Percentiles rank a stretch among this genome's conserved stretches.
phyloP scores from a whole-genome alignment of 352 stramenopile species.

The Globisporangium radiosum region DNA sequence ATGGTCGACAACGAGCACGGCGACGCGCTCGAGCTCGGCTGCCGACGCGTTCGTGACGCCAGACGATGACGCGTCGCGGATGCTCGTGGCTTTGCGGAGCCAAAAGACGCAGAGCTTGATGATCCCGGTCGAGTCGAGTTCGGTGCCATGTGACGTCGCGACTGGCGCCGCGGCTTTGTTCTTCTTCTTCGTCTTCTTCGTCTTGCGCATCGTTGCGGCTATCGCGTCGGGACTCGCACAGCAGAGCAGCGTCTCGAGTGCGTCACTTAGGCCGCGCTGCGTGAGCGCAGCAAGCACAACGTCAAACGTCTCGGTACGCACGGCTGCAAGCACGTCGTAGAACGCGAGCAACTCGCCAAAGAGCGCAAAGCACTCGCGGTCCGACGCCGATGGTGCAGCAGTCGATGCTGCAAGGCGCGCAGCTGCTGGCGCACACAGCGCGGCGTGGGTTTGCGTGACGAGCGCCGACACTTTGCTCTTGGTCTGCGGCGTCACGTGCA shows the following conservation, averaged over 20 bases:
- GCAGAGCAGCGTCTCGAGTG: constrained; percentile 36
- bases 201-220: constrained; percentile 7
- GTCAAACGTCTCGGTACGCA: constrained; percentile 39
- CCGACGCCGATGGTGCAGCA: constrained; percentile 28
- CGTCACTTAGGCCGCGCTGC: constrained; percentile 20
- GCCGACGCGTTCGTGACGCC: constrained; percentile 7
- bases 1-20: constrained; percentile 48
- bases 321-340: constrained; percentile 39
- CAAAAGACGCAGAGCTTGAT: constrained; percentile 77
- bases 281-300: constrained; percentile 36
- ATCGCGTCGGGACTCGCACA: background rate
- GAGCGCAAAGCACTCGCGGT: constrained; percentile 61
- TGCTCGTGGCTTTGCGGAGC: constrained; percentile 23
- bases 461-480: constrained; percentile 49
- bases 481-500: constrained; percentile 75
- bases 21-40: constrained; percentile 20
- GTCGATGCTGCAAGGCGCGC: constrained; percentile 7
- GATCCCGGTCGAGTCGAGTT: constrained; percentile 37
- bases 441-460: constrained; percentile 43
- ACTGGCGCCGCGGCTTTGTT: background rate
- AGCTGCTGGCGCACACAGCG: constrained; percentile 33
- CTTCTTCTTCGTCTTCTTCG: constrained; percentile 1
- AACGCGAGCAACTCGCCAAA: constrained; percentile 75
- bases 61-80: constrained; percentile 12
- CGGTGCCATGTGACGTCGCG: constrained; percentile 3